Conservation (phyloP, 2,329 filamentous ascomycete genomes). For the Pseudocercospora eumusae region DNA sequence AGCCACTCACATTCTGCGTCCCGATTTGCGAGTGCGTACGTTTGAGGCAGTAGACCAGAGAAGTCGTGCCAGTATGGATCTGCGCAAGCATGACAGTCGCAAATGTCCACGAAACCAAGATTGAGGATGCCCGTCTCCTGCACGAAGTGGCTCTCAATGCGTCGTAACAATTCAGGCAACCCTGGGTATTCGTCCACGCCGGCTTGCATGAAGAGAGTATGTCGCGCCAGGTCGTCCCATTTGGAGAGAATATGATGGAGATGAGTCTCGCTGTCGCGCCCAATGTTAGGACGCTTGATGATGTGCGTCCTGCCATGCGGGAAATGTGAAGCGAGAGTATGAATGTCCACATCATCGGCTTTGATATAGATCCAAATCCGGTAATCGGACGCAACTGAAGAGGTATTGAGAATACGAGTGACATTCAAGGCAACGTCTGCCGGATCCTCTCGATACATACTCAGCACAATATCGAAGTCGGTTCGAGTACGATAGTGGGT, state of each 20-base stretch:
- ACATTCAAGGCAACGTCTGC: slow-evolving; percentile 10
- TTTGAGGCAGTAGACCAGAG: slow-evolving; percentile 42
- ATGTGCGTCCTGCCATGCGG: background rate
- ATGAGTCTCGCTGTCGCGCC: slow-evolving; percentile 51
- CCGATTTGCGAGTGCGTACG: slow-evolving; percentile 37
- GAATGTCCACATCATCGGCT: background rate
- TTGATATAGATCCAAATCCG: slow-evolving; percentile 11
- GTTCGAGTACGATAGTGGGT: background rate
- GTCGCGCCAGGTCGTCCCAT: slow-evolving; percentile 49
- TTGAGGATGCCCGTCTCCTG: slow-evolving; percentile 50
- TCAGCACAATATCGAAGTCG: slow-evolving; percentile 20
- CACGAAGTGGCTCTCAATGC: slow-evolving; percentile 45
- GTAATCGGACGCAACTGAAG: background rate
- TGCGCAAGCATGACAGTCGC: slow-evolving; percentile 44
- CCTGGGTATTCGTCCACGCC: slow-evolving; percentile 42
- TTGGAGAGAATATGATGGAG: slow-evolving; percentile 49
- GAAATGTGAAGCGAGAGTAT: background rate
- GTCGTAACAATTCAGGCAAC: slow-evolving; percentile 39
- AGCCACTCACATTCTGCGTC: slow-evolving; percentile 27
- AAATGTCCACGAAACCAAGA: slow-evolving; percentile 45
- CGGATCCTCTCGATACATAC: slow-evolving; percentile 17
- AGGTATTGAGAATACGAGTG: slow-evolving; percentile 12
- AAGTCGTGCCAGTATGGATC: slow-evolving; percentile 48
- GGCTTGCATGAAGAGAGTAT: slow-evolving; percentile 54
- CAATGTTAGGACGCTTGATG: slow-evolving; percentile 42